phyloP scores from a whole-genome alignment of 257 asterid species.

The Solanum commersonii region DNA sequence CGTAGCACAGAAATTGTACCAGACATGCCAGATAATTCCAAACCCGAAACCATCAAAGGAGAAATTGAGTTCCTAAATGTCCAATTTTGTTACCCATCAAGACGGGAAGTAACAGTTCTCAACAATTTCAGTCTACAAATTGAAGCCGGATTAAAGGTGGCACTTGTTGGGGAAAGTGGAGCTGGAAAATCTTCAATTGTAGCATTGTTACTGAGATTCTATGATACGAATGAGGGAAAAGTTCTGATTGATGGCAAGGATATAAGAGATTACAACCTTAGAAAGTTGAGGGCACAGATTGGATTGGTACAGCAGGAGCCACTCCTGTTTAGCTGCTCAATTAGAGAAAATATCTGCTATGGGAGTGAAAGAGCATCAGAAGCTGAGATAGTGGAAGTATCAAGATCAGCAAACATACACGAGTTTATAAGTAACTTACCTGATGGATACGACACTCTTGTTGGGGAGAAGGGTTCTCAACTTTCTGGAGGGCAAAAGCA shows the following conservation, averaged over 20 bases:
- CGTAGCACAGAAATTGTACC: conserved; percentile 53
- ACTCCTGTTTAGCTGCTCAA: conserved; percentile 61
- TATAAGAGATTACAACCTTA: conserved; percentile 36
- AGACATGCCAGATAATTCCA: conserved; percentile 33
- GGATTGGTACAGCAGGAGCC: conserved; percentile 86
- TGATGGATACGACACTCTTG: conserved; percentile 49
- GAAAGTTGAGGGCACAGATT: conserved; percentile 37
- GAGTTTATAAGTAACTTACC: conserved; percentile 61
- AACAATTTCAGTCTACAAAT: conserved; percentile 49
- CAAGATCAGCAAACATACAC: conserved; percentile 60
- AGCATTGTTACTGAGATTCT: conserved; percentile 63
- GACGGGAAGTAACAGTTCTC: conserved; percentile 47
- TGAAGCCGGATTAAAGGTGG: conserved; percentile 52
- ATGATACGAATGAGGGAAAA: conserved; percentile 42
- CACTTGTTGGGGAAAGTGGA: conserved; percentile 75
- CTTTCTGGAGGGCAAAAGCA: conserved; percentile 90
- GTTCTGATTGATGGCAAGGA: conserved; percentile 46
- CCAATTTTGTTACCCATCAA: conserved; percentile 47
- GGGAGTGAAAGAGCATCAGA: conserved; percentile 66
- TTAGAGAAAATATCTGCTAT: conserved; percentile 54
- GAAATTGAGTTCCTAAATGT: conserved; percentile 43
- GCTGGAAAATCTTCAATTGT: conserved; percentile 64
- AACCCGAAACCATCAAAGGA: conserved; percentile 34
- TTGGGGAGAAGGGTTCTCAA: conserved; percentile 75
- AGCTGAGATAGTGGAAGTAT: conserved; percentile 52